Evolutionary conservation across 2,329 filamentous ascomycete species (phyloP), one percentile per base, ranked within the genome.

Genomic region (Hypoxylon sp.): DNA sequence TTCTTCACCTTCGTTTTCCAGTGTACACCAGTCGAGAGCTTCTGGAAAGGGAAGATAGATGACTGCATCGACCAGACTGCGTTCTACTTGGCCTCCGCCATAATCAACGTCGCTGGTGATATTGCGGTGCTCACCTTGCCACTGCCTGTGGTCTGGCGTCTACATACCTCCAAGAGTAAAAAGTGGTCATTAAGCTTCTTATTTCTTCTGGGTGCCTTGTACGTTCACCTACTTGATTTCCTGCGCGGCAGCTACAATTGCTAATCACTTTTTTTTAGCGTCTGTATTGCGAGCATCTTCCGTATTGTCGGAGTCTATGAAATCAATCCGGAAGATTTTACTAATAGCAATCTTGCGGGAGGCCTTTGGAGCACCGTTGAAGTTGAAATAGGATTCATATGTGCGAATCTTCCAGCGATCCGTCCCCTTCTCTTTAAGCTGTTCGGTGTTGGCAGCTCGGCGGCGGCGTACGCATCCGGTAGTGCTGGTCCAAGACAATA

Each of bases 201-300:
- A 14, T 76, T 77, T 44, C 60, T 77, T 14, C 69, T 77, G 8
- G 76, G 76, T 14, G 71, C 72, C 22, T 74, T 77, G 75, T 77
- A 62, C 69, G 75, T 69, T 14, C 11, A 30, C 14, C 2, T 22
- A 20, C 22, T 2, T 18, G 24, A 24, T 26, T 24, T 16, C 44
- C 4, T 22, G 11, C 16, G 12, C 28, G 38, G 38, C 46, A 32
- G 16, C 11, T 24, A 18, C 9, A 2, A 51, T 49, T 28, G n/a
- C 70, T 72, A 42, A 74, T 9, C 49, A 1, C 9, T 14, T 11
- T 16, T 1, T 1, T 22, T 3, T 36, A 75, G 73, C 55, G 73
- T 73, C 14, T 69, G 71, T 18, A 61, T 74, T 49, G 73, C 73
- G 1, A 75, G 73, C 50, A 71, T 75, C 8, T 71, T 74, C 45